phyloP scores from a whole-genome alignment of 2,329 filamentous ascomycete species.

The Talaromyces sp. region DNA sequence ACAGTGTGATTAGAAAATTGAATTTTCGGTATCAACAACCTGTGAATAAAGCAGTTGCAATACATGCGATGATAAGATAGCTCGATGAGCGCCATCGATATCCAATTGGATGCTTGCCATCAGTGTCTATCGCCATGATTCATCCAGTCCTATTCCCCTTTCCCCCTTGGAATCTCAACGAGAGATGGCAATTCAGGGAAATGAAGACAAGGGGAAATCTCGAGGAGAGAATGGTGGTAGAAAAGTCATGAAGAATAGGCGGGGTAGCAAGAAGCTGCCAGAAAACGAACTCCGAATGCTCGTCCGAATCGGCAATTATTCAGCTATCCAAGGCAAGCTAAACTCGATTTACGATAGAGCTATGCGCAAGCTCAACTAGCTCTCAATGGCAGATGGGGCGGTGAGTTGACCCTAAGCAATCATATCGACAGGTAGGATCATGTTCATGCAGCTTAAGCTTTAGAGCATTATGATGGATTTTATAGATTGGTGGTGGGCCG shows the following conservation, averaged over 20 bases:
- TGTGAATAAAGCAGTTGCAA: slow-evolving; percentile 17
- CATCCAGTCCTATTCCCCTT: background rate
- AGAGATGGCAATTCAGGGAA: no score
- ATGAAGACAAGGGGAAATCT: background rate
- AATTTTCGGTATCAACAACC: background rate
- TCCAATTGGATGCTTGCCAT: background rate
- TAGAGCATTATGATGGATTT: background rate
- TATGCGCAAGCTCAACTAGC: background rate
- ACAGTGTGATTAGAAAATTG: no score
- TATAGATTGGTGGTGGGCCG: background rate
- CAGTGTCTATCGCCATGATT: background rate
- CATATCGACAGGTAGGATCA: no score
- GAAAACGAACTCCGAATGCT: background rate
- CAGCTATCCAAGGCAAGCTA: slow-evolving; percentile 1
- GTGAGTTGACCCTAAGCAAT: background rate
- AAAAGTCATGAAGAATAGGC: background rate
- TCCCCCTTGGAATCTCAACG: background rate
- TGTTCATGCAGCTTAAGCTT: background rate
- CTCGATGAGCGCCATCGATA: slow-evolving; percentile 16
- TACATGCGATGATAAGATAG: slow-evolving; percentile 15
- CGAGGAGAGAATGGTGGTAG: background rate
- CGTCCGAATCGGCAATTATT: background rate
- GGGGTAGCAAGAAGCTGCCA: background rate
- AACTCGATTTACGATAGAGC: slow-evolving; percentile 5
- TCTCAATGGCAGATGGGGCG: background rate